Conservation (phyloP, 1,139 yeast genomes). For the Lodderomyces theae region DNA sequence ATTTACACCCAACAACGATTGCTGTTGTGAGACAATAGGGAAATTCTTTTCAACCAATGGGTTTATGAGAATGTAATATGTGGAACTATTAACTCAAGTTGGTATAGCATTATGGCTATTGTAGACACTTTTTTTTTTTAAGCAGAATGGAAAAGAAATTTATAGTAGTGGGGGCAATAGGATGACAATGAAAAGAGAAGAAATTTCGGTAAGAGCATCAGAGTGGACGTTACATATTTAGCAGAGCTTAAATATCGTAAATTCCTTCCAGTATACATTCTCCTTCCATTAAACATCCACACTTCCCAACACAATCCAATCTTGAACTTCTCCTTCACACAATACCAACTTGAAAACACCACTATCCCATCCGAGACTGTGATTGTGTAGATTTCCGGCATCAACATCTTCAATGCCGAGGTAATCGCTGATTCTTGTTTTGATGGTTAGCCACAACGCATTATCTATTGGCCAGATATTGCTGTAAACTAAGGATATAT, state of each 20-base stretch:
- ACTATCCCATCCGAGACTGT: conserved; percentile 56
- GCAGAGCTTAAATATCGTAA: no score
- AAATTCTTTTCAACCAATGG: no score
- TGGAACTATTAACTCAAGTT: no score
- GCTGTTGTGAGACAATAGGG: no score
- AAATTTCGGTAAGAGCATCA: no score
- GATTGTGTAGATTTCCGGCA: conserved; percentile 32
- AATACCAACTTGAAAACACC: conserved; percentile 68
- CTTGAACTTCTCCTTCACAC: conserved; percentile 72
- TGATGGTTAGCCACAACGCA: conserved; percentile 65
- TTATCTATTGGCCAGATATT: conserved; percentile 65
- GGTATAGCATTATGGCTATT: not conserved
- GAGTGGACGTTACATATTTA: no score
- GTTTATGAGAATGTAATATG: no score
- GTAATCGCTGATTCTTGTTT: conserved; percentile 67
- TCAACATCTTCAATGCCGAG: conserved; percentile 53
- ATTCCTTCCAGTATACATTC: no score
- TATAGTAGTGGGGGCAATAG: no score
- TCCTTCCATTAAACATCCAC: conserved; percentile 29
- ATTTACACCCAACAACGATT: no score
- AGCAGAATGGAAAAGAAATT: not conserved
- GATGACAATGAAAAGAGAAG: not conserved
- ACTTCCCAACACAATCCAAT: conserved; percentile 69
- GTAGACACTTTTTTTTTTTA: not conserved
- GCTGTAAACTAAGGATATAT: conserved; percentile 70